Base-by-base conservation (phyloP, 2,329 filamentous ascomycete genomes). In the Fusarium sp. region DNA sequence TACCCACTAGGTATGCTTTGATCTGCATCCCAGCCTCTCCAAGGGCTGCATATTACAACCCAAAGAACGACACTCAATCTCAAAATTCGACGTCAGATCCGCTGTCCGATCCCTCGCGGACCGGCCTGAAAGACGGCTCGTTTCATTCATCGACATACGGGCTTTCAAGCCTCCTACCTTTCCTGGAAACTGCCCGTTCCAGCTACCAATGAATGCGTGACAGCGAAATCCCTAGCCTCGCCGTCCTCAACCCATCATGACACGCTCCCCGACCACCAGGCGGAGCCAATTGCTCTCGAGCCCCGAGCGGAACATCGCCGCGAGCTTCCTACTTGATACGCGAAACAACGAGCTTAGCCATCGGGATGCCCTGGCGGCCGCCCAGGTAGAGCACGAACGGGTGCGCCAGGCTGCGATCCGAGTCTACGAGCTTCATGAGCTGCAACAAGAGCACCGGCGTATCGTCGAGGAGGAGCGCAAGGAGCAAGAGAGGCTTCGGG, bases 351-450 rank as follows among this genome's bases (percentile, higher is more conserved):
- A 92, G 78, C 84, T 88, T 58, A 86, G 85, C 64, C 92, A 94
- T 78, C 87, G 88, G 66, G 88, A 91, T 74, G 92, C 92, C 16
- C 87, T 96, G 17, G 89, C 88, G 53, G 88, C 88, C 55, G 92
- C 92, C 5, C 89, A 90, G 57, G 85, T 86, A 16, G 89, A 92
- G 77, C 93, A 95, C 79, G 89, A 93, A 40, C 87, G 89, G 31
- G 88, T 96, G 12, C 87, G 87, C 31, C 82, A 86, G 62, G 82
- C 82, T 33, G 88, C 88, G 9, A 79, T 88, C 38, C 82, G 84
- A 17, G 85, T 86, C 8, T 87, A 84, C 64, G 81, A 87, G 67
- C 80, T 87, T 44, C 83, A 89, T 66, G 82, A 86, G 67, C 76
- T 86, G 17, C 80, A 85, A 60, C 81, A 86, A 70, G 83, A 87